Percentiles rank a stretch among this genome's conserved stretches.
These are phyloP conservation scores for Nepenthes mirabilis DNA, from an alignment of 148 eudicot species.

Conservation along the genomic window DNA sequence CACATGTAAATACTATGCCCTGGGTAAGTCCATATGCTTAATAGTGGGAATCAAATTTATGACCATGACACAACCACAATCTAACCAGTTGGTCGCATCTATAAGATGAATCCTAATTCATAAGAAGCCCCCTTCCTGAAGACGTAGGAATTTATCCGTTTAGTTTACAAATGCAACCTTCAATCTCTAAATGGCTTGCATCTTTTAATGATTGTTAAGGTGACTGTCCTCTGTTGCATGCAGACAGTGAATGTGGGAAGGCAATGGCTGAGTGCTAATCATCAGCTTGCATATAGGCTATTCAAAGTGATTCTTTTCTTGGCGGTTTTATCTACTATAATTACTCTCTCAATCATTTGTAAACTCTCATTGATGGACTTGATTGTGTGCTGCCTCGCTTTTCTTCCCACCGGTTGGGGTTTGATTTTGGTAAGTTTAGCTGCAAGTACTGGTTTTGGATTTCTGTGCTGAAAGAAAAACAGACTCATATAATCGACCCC, in stretches of 20 bases:
- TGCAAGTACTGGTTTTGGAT: background rate
- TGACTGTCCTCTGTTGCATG: background rate
- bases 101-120: no score
- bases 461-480: background rate
- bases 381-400: constrained; percentile 75
- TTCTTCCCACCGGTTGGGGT: constrained; percentile 97
- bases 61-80: no score
- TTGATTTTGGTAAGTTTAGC: constrained; percentile 52
- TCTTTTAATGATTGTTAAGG: no score
- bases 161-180: no score
- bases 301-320: constrained; percentile 72
- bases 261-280: constrained; percentile 47
- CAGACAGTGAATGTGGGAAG: constrained; percentile 68
- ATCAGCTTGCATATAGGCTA: constrained; percentile 70
- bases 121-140: no score
- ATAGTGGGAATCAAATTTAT: no score
- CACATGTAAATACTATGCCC: no score
- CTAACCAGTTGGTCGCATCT: no score
- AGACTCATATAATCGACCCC: no score
- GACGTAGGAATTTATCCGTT: no score
- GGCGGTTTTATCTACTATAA: constrained; percentile 54
- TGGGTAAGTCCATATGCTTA: no score
- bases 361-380: constrained; percentile 60
- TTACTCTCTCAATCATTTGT: constrained; percentile 51
- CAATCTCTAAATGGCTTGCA: no score